Base-by-base conservation (phyloP, 2,329 filamentous ascomycete genomes). In the Aspergillus udagawae region DNA sequence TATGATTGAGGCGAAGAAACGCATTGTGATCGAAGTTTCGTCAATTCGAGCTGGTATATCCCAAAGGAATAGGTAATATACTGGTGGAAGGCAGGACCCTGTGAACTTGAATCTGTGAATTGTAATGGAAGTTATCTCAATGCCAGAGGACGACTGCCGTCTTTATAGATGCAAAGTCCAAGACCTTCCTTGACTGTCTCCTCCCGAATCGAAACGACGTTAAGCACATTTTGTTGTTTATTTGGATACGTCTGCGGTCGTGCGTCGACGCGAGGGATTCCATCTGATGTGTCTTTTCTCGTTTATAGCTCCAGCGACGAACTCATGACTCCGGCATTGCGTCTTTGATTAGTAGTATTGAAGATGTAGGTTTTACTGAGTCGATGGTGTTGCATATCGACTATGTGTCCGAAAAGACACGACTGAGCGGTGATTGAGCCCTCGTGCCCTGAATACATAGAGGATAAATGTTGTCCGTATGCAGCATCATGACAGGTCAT, bases 1-100 rank as follows among this genome's bases (percentile, higher is more conserved):
- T 52, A 70, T 45, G 38, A 68, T 32, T 56, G 66, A 59, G 38
- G 62, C 51, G 56, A 56, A 66, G 59, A 70, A 51, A 65, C 69
- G 66, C 70, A 72, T 72, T 21, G 47, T 68, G 52, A 51, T 23
- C 28, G 45, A 53, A 45, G 8, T 45, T 4, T 1, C 12, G 1
- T n/a, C 6, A 14, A 3, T 17, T 17, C 7, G 14, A 7, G 32
- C 14, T 35, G 14, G 0, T 35, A 17, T 38, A 17, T 7, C 5
- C 3, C 32, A 35, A 7, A 35, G 0, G 32, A 17, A 35, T 17
- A 17, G 14, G 32, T 17, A 38, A 7, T 38, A 38, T 5, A 38
- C 14, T 7, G 32, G 5, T 7, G 14, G 32, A 38, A 38, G 14
- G 32, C 5, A 17, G 5, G 3, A 38, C 5, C 32, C 3, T 17